A percentile compares a stretch with the other conserved stretches of the same genome.
Conservation (phyloP, 208 protist species). For the Acanthamoeba castellanii region DNA sequence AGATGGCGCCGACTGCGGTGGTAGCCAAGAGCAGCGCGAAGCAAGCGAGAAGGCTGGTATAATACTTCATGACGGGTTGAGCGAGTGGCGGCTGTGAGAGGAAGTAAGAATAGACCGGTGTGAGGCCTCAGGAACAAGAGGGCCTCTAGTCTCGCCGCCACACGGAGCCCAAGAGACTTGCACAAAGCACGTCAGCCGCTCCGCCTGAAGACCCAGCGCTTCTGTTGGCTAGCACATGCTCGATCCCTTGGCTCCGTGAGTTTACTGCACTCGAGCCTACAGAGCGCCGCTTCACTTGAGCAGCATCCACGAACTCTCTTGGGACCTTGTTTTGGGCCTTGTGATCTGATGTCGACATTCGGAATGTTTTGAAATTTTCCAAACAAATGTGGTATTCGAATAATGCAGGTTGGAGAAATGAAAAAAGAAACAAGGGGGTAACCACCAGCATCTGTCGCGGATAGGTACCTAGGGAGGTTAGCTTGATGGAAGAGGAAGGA, state of each 20-base stretch:
- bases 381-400: too few relatives aligned
- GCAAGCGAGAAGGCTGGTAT: neutral
- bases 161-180: neutral
- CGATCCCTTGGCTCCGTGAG: neutral
- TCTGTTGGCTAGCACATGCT: neutral
- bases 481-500: neutral
- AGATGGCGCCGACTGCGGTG: neutral
- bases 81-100: neutral
- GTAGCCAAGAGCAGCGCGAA: neutral
- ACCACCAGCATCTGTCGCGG: too few relatives aligned
- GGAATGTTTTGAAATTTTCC: too few relatives aligned
- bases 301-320: too few relatives aligned
- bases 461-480: neutral
- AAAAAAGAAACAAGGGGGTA: too few relatives aligned
- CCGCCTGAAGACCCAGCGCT: neutral
- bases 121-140: neutral
- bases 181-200: neutral
- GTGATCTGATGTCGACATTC: too few relatives aligned
- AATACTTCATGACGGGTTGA: too few relatives aligned
- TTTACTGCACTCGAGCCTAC: too few relatives aligned
- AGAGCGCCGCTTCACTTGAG: too few relatives aligned
- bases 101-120: neutral
- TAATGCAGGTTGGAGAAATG: too few relatives aligned
- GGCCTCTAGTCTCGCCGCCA: too few relatives aligned
- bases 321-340: too few relatives aligned